Evolutionary conservation across 164 flowering plant species (phyloP).

Genomic region (Saururus chinensis): DNA sequence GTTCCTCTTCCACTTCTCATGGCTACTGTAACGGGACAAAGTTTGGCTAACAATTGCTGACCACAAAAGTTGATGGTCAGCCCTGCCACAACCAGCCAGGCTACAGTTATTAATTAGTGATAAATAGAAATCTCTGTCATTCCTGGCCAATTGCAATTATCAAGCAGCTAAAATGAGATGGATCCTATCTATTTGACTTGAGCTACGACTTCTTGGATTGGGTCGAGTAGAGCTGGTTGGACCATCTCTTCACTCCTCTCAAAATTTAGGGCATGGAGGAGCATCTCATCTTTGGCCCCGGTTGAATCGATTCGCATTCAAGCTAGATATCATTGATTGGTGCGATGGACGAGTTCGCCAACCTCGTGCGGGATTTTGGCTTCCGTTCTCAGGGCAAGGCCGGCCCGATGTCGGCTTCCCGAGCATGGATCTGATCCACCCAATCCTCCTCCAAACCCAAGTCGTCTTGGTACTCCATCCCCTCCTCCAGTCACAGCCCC

Average conservation of each 20-base stretch:
- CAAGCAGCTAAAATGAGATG: too few relatives aligned
- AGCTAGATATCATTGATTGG: not conserved
- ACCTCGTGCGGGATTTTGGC: too few relatives aligned
- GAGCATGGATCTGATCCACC: constrained; percentile 11
- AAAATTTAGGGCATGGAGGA: not conserved
- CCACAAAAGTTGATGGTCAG: too few relatives aligned
- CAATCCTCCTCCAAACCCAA: constrained; percentile 18
- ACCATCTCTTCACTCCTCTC: not conserved
- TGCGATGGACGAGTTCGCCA: constrained; percentile 53
- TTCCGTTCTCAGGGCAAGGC: constrained; percentile 55
- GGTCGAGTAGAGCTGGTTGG: not conserved
- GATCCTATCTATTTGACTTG: not conserved
- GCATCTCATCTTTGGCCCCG: too few relatives aligned
- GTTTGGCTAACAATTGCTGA: too few relatives aligned
- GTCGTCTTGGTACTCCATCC: constrained; percentile 16
- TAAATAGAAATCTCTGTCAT: too few relatives aligned
- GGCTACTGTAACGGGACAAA: too few relatives aligned
- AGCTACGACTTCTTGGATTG: too few relatives aligned
- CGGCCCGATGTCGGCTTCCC: constrained; percentile 56
- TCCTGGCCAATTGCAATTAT: not conserved
- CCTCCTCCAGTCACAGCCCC: constrained; percentile 7
- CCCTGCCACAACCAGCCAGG: too few relatives aligned
- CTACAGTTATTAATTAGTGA: too few relatives aligned
- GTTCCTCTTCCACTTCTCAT: too few relatives aligned
- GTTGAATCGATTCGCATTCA: not conserved